Evolutionary conservation across 768 basidiomycete species (phyloP), one percentile per base, ranked within the genome.

Genomic region (Pulveroboletus ravenelii): DNA sequence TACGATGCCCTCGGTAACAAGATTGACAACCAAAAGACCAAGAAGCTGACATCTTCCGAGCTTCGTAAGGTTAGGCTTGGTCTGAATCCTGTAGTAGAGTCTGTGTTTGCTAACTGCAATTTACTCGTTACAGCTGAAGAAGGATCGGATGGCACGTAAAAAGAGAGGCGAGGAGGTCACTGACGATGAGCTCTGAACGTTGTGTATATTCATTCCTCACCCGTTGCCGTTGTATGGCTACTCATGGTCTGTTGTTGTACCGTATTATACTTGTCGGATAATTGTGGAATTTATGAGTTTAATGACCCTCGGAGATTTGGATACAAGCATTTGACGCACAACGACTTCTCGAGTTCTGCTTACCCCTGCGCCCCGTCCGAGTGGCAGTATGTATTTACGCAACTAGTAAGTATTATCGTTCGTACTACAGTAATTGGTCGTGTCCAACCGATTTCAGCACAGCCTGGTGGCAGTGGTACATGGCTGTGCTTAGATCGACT

Each of bases 1-100:
- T 98, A 89, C 67, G 96, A 99, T 69, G 96, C 96, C 20, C 90
- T 99, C 89, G 95, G 95, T 53, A 97, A 97, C 88, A 94, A 93
- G 84, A 74, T 93, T 57, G 89, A 89, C 55, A 69, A 37, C 59
- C 89, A 84, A 74, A 94, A 95, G 81, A 61, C 68, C 62, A 93
- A 91, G 81, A 95, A 95, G 78, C 60, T 91, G 56, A 85, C 85
- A 12, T 75, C 93, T 25, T 67, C 78, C 27, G 95, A 98, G 68
- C 79, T 81, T 46, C 84, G 95, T 53, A 98, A 97, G 75, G 75
- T 80, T 54, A 50, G 72, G 57, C 35, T 38, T 20, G 37, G 25
- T 32, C 18, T 47, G 13, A 34, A 50, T n/a, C n/a, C 18, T 32
- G 20, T 41, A 31, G 29, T 37, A 20, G 23, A 29, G 30, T 15